Conservation (phyloP, 306 rosid genomes). For the Nissolia schottii region DNA sequence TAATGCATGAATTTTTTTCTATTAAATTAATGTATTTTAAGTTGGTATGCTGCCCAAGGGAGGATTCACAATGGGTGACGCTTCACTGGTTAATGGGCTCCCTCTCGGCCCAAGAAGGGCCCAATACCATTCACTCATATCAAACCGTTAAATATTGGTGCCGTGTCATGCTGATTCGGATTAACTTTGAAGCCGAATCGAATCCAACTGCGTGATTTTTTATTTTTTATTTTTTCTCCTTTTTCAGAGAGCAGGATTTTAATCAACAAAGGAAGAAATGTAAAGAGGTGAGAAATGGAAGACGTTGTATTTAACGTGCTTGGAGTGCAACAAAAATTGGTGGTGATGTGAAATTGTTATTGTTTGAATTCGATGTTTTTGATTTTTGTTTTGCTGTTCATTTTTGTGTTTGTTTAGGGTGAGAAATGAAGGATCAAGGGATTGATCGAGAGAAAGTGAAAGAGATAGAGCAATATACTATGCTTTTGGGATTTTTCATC, state of each 20-base stretch:
- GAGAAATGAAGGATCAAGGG: slow-evolving; percentile 48
- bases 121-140: neutral
- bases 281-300: no score
- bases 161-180: slow-evolving; percentile 17
- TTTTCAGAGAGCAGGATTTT: neutral
- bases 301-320: neutral
- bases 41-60: slow-evolving; percentile 15
- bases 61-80: slow-evolving; percentile 5
- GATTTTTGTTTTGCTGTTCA: no score
- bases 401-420: neutral
- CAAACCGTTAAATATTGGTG: neutral
- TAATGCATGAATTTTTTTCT: no score
- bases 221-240: neutral
- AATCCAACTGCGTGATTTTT: neutral
- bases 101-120: neutral
- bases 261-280: neutral
- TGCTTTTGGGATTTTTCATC: slow-evolving; percentile 68
- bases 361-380: neutral
- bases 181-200: neutral
- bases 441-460: slow-evolving; percentile 34
- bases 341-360: neutral
- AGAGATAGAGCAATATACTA: slow-evolving; percentile 41
- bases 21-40: no score
- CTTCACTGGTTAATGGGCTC: neutral
- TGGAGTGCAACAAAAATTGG: slow-evolving; percentile 17